Base-by-base conservation (phyloP, 345 rosid genomes). In the Hibiscus trionum region DNA sequence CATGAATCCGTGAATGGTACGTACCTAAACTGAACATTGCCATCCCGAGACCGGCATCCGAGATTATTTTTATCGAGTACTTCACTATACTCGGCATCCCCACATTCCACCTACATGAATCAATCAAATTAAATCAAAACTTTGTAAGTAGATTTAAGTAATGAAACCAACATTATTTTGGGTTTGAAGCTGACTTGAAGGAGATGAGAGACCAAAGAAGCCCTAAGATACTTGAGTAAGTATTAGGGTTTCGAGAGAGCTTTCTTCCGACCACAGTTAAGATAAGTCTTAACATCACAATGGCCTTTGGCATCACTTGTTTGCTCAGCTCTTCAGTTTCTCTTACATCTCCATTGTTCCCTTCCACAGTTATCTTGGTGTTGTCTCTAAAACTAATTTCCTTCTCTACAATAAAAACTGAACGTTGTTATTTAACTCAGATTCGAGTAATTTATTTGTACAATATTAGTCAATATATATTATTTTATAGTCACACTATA, bases 11-110 rank as follows among this genome's bases (percentile, higher is more conserved):
- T 2, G n/a, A 4, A 15, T 15, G 14, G 56, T 50, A 16, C 17
- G 0, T 88, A 88, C 96, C 96, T 85, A 91, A 78, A 78, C 97
- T 91, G 81, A 91, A 91, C 93, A 88, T 88, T 19, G 93, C 91
- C 93, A 88, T 87, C 27, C 93, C 96, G 59, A 88, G 90, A 17
- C 96, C 93, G 4, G 96, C 90, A 80, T 88, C 90, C 31, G 96
- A 91, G 46, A 91, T 82, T 17, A 88, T 84, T 82, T 84, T 81
- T 60, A 91, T 91, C 1, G 93, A 91, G 63, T 84, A 77, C 67
- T 83, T 85, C 55, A 88, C 82, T 74, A 90, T 70, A 69, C 77
- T 83, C 21, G 96, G 96, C 93, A 90, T 71, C 53, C 84, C 81
- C 67, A 84, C 83, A 73, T 88, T 76, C 91, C 90, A 88, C 78